Evolutionary conservation across 2,329 filamentous ascomycete species (phyloP), one percentile per base, ranked within the genome.

Genomic region (Grosmannia huntii): DNA sequence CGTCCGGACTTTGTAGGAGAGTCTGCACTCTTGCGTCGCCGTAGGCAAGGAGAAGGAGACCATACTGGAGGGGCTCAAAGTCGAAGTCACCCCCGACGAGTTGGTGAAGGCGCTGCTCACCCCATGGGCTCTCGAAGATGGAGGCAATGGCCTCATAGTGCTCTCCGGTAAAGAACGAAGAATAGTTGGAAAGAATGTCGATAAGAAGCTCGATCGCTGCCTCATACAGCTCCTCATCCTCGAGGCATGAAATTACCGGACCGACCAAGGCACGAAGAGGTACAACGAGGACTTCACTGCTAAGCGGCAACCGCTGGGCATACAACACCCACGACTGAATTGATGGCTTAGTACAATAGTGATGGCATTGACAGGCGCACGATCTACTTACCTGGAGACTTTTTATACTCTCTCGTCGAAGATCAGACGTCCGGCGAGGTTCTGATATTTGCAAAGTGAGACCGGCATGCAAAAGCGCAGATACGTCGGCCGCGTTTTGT

Each of bases 291-390:
- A 79, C 74, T 19, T 77, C 77, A 38, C 80, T 78, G 52, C 79
- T 76, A 3, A 79, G 73, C 55, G 83, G 82, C 31, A 80, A 76
- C 38, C 81, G 79, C 65, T 90, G 86, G 5, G 83, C 84, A 66
- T 90, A 90, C 64, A 82, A 77, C 36, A 90, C 78, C 87, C 87
- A 92, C 5, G 85, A 79, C 84, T 87, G 57, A 2, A 38, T 61
- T 28, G 36, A n/a, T 3, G 16, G 2, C 4, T 41, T 57, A 21
- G 19, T 21, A 44, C 19, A 9, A n/a, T 5, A 49, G 50, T n/a
- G 19, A 31, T 14, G 3, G 21, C 16, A 16, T 4, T 27, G 1
- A 25, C 12, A 14, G 31, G 7, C 5, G 25, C 6, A 48, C 23
- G 16, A 2, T 5, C 2, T 2, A 48, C 71, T 62, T 70, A 84